These are phyloP conservation scores for Delitschia confertaspora DNA, from an alignment of 495 filamentous ascomycete genomes.

Conservation along the genomic window DNA sequence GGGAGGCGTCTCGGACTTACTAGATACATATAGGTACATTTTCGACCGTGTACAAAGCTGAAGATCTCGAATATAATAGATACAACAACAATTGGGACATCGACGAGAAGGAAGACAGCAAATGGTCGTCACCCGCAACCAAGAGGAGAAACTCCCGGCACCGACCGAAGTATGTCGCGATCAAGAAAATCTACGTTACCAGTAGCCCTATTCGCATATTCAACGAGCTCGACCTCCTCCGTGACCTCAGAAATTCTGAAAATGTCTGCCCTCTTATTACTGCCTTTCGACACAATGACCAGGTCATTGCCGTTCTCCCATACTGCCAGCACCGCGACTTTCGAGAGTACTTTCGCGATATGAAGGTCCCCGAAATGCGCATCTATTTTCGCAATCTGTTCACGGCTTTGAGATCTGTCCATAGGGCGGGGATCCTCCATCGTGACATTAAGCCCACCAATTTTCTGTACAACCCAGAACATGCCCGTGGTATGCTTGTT, in stretches of 20 bases:
- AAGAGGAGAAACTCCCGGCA: constrained; percentile 13
- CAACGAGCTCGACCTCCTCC: constrained; percentile 94
- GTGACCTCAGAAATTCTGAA: constrained; percentile 71
- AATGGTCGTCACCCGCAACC: constrained; percentile 54
- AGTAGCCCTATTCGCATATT: constrained; percentile 86
- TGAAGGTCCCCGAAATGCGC: constrained; percentile 74
- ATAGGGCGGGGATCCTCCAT: constrained; percentile 76
- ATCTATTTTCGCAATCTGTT: constrained; percentile 87
- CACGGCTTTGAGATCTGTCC: constrained; percentile 72
- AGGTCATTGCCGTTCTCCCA: constrained; percentile 88
- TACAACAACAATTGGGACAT: constrained; percentile 86
- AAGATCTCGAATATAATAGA: constrained; percentile 79
- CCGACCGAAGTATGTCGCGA: constrained; percentile 59
- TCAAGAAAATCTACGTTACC: constrained; percentile 99
- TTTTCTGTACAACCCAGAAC: constrained; percentile 83
- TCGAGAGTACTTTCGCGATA: constrained; percentile 83
- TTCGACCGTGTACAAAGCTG: constrained; percentile 96
- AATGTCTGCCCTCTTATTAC: constrained; percentile 94
- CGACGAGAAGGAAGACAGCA: constrained; percentile 51
- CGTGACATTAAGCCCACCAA: constrained; percentile 99
- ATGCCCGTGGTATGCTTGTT: constrained; percentile 78
- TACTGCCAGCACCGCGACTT: constrained; percentile 96
- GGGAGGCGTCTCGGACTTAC: constrained; percentile 10
- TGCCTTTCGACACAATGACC: constrained; percentile 84
- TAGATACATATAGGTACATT: constrained; percentile 62